These are phyloP conservation scores for Colletotrichum sp. DNA, from an alignment of 2,329 filamentous ascomycete species.

Conservation along the genomic window DNA sequence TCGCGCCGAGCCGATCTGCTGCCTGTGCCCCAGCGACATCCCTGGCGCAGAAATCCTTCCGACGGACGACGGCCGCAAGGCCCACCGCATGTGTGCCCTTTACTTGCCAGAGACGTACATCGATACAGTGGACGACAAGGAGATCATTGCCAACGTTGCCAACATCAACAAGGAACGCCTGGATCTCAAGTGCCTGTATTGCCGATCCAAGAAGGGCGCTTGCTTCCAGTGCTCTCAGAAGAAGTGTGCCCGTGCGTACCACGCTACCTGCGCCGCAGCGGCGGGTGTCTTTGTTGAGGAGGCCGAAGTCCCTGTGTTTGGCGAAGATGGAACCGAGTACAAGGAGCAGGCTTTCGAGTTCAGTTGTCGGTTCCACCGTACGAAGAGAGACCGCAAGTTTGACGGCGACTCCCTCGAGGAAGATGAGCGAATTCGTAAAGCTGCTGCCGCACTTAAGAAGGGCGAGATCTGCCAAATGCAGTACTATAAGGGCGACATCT, in stretches of 20 bases:
- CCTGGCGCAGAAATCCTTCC: slow-evolving; percentile 80
- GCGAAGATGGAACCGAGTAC: slow-evolving; percentile 90
- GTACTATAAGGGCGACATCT: slow-evolving; percentile 82
- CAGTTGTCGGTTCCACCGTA: slow-evolving; percentile 91
- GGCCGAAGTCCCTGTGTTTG: slow-evolving; percentile 83
- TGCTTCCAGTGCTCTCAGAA: slow-evolving; percentile 97
- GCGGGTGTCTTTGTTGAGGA: slow-evolving; percentile 92
- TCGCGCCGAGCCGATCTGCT: slow-evolving; percentile 79
- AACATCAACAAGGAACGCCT: slow-evolving; percentile 85
- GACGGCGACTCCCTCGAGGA: slow-evolving; percentile 73
- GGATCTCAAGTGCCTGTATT: slow-evolving; percentile 93
- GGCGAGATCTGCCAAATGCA: slow-evolving; percentile 89
- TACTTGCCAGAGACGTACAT: slow-evolving; percentile 95
- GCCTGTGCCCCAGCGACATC: slow-evolving; percentile 90
- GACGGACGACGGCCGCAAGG: slow-evolving; percentile 86
- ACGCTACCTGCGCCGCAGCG: slow-evolving; percentile 91
- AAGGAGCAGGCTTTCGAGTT: slow-evolving; percentile 92
- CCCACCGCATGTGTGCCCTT: slow-evolving; percentile 85
- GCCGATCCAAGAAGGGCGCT: slow-evolving; percentile 90
- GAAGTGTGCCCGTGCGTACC: slow-evolving; percentile 92
- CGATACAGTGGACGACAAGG: slow-evolving; percentile 70
- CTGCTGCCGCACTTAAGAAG: slow-evolving; percentile 69
- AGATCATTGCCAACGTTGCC: slow-evolving; percentile 79
- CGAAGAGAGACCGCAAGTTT: slow-evolving; percentile 81
- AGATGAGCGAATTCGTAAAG: slow-evolving; percentile 70